These are phyloP conservation scores for Santalum album DNA, from an alignment of 164 flowering plant genomes.

Conservation along the genomic window DNA sequence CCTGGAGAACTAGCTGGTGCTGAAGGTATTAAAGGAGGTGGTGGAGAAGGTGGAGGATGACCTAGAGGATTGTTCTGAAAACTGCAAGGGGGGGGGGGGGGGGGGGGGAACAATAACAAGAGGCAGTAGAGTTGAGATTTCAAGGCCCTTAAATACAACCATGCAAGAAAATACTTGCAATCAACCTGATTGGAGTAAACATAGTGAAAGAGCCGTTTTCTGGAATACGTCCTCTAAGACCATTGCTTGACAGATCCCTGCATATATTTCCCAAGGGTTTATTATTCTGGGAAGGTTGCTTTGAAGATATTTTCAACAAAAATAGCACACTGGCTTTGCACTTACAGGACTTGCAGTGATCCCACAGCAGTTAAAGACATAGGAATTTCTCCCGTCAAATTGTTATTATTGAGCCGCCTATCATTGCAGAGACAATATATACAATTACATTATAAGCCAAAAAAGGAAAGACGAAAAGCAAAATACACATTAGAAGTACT, in stretches of 20 bases:
- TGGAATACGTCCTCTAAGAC: conserved; percentile 30
- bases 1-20: conserved; percentile 23
- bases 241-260: conserved; percentile 13
- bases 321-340: conserved; percentile 1
- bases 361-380: conserved; percentile 37
- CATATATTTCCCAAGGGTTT: background rate
- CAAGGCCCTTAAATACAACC: background rate
- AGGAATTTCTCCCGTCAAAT: conserved; percentile 46
- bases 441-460: too few species aligned
- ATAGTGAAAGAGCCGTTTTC: conserved; percentile 34
- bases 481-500: too few species aligned
- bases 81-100: conserved; percentile 18
- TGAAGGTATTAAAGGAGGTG: conserved; percentile 21
- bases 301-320: too few species aligned
- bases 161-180: background rate
- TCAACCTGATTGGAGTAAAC: conserved; percentile 42
- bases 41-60: conserved; percentile 22
- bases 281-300: background rate
- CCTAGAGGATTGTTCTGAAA: conserved; percentile 21
- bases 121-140: conserved; percentile 2
- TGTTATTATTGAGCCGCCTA: conserved; percentile 75
- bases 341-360: conserved; percentile 61
- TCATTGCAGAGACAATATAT: conserved; percentile 25
- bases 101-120: too few species aligned
- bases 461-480: too few species aligned